These are phyloP conservation scores for Podospora conica DNA, from an alignment of 495 filamentous ascomycete species.

Conservation along the genomic window DNA sequence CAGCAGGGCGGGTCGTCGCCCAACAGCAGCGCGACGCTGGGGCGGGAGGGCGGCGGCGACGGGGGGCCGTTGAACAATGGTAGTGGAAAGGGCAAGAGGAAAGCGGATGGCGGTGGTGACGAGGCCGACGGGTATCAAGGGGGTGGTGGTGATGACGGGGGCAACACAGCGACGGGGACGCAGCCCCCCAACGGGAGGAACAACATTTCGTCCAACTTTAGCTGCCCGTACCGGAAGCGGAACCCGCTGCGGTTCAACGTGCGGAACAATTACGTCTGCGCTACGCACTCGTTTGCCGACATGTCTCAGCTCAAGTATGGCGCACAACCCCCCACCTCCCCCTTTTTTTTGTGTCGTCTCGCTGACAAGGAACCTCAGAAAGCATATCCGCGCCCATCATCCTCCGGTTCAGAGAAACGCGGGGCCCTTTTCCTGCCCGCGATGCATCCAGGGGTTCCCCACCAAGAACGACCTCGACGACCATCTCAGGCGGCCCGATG, in stretches of 20 bases:
- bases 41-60: slow-evolving; percentile 8
- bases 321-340: neutral
- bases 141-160: slow-evolving; percentile 6
- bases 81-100: slow-evolving; percentile 24
- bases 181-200: slow-evolving; percentile 7
- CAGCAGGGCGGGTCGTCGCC: slow-evolving; percentile 16
- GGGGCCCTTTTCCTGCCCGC: slow-evolving; percentile 23
- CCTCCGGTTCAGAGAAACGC: slow-evolving; percentile 26
- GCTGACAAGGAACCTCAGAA: slow-evolving; percentile 5
- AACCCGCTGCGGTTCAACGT: slow-evolving; percentile 35
- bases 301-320: slow-evolving; percentile 34
- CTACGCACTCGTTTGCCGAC: slow-evolving; percentile 29
- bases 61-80: neutral
- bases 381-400: slow-evolving; percentile 31
- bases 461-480: slow-evolving; percentile 24
- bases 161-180: neutral
- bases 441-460: slow-evolving; percentile 25
- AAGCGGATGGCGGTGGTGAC: slow-evolving; percentile 24
- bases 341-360: neutral
- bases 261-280: slow-evolving; percentile 29
- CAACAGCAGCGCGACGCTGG: neutral
- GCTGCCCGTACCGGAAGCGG: slow-evolving; percentile 35
- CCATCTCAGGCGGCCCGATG: slow-evolving; percentile 20
- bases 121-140: slow-evolving; percentile 19
- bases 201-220: slow-evolving; percentile 18